Base-by-base conservation (phyloP, 441 rosid species). In the Daphne laureola region DNA sequence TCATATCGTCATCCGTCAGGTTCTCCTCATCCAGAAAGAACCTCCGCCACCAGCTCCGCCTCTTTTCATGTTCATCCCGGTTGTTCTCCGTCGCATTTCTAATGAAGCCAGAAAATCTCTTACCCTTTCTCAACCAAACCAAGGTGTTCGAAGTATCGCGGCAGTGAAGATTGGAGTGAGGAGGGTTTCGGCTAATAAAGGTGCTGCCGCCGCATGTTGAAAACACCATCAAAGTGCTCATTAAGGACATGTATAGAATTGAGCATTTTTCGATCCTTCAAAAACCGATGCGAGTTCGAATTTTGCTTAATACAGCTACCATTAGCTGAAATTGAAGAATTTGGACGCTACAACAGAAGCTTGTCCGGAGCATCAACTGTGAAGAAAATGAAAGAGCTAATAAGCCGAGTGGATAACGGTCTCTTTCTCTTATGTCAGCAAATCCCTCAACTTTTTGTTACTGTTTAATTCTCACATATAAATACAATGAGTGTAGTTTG, bases 1-100 rank as follows among this genome's bases (percentile, higher is more conserved):
- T 49, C 78, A 83, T 65, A 35, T 75, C 86, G 18, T 80, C 78
- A 12, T 89, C 97, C 58, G 65, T 77, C 57, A 86, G 77, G 51
- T 92, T 94, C 17, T 86, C 94, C 15, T 89, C 94, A 23, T 84
- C 84, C 18, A 77, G 72, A 63, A 89, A 79, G 64, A 92, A 86
- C 67, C 67, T 76, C 59, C 74, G 83, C 98, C 98, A 92, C 98
- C 97, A 92, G 49, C 70, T 79, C 62, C 72, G 81, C 60, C 46
- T 76, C 59, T 69, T 74, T 42, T 51, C 54, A 54, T 68, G 47
- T 27, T 73, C 46, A 48, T 61, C 64, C 16, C 63, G 50, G 51
- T 63, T 67, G n/a, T 62, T 63, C 31, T 72, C 75, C 74, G 73
- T 84, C 0, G 92, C 87, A 67, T 75, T 74, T 4, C 75, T 68